phyloP scores from a whole-genome alignment of 148 eudicot genomes.

The Euryodendron excelsum region DNA sequence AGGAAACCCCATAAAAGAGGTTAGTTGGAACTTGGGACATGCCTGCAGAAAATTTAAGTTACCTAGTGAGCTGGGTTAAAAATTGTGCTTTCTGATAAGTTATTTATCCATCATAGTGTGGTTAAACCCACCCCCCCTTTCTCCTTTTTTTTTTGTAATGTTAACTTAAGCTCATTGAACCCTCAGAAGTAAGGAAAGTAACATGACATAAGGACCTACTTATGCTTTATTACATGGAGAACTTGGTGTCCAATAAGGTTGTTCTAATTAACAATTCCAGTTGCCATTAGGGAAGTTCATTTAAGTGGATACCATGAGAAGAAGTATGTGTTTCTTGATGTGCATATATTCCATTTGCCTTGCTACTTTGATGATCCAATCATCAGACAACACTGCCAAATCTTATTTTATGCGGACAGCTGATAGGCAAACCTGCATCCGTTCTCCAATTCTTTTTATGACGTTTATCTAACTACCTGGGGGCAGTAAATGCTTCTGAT shows the following conservation, averaged over 20 bases:
- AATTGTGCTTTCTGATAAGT: background rate
- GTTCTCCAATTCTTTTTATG: too few relatives aligned
- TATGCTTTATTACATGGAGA: background rate
- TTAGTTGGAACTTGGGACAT: constrained; percentile 27
- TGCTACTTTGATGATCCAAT: background rate
- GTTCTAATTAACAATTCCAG: background rate
- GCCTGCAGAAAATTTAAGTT: background rate
- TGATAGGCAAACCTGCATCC: too few relatives aligned
- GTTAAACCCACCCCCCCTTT: background rate
- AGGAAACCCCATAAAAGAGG: constrained; percentile 89
- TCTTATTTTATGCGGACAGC: too few relatives aligned
- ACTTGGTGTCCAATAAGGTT: background rate
- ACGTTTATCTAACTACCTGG: too few relatives aligned
- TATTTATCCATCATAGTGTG: background rate
- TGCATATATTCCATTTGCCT: background rate
- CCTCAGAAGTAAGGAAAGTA: background rate
- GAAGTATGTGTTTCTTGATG: background rate
- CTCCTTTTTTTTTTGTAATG: too few relatives aligned
- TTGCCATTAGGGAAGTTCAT: background rate
- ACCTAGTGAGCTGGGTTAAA: background rate
- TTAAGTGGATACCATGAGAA: background rate
- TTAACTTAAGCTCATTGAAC: background rate
- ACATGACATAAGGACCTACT: background rate
- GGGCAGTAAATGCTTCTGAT: background rate
- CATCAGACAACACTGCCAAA: too few relatives aligned